These are phyloP conservation scores for Umbilicus rupestris DNA, from an alignment of 164 flowering plant genomes.

Conservation along the genomic window DNA sequence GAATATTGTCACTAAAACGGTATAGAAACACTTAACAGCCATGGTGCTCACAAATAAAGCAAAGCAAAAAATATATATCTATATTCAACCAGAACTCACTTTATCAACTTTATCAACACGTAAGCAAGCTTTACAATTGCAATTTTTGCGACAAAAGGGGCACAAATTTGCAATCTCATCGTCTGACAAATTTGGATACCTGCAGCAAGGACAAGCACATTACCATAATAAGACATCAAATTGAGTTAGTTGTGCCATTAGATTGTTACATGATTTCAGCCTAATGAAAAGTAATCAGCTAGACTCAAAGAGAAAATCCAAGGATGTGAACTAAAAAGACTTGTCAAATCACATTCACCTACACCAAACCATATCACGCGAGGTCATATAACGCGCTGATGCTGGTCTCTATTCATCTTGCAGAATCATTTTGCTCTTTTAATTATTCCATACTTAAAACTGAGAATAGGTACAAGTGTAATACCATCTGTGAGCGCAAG, in stretches of 20 bases:
- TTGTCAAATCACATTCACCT: no score
- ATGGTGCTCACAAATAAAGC: background rate
- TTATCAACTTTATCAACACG: slow-evolving; percentile 17
- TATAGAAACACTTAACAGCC: background rate
- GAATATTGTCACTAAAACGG: background rate
- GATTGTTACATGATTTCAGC: no score
- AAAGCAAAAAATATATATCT: background rate
- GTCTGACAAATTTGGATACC: slow-evolving; percentile 9
- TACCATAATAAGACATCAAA: no score
- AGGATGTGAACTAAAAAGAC: no score
- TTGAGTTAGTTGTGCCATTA: no score
- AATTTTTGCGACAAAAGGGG: slow-evolving; percentile 31
- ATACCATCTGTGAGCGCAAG: slow-evolving; percentile 20
- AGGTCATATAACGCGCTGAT: no score
- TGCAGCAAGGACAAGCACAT: slow-evolving; percentile 1
- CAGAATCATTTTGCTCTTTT: background rate
- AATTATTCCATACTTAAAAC: background rate
- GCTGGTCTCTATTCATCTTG: background rate
- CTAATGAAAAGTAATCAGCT: no score
- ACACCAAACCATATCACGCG: no score
- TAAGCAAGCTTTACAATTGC: slow-evolving; percentile 54
- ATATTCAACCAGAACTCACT: slow-evolving; percentile 16
- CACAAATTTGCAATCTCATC: slow-evolving; percentile 27
- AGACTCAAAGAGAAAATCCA: no score
- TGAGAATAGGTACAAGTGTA: background rate